Percentiles rank a stretch among this genome's conserved stretches.
Evolutionary conservation across 805 yeast species (phyloP).

Genomic region (Candida lessepsii): DNA sequence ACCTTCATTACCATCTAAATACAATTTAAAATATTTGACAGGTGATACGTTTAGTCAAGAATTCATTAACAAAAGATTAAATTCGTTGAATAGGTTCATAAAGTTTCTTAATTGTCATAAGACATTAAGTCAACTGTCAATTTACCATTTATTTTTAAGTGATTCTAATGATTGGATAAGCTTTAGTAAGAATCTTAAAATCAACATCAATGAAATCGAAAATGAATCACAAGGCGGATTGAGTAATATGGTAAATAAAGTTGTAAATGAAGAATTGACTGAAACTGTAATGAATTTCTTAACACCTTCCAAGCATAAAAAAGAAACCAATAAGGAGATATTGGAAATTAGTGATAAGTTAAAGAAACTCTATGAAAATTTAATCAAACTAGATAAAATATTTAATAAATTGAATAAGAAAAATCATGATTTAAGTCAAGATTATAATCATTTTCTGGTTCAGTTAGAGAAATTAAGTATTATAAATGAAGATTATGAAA

Average conservation of each 20-base stretch:
- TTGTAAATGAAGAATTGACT: constrained; percentile 68
- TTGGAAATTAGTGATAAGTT: constrained; percentile 71
- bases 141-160: constrained; percentile 63
- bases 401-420: constrained; percentile 70
- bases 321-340: constrained; percentile 70
- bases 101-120: constrained; percentile 75
- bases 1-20: constrained; percentile 94
- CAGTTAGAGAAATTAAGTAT: constrained; percentile 69
- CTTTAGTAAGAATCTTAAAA: constrained; percentile 56
- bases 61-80: constrained; percentile 79
- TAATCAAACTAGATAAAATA: constrained; percentile 73
- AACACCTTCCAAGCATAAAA: constrained; percentile 60
- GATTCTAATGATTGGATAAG: constrained; percentile 76
- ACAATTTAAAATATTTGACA: constrained; percentile 84
- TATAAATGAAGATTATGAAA: constrained; percentile 25
- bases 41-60: constrained; percentile 89
- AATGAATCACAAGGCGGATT: constrained; percentile 17
- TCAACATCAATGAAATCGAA: constrained; percentile 19
- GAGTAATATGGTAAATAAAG: constrained; percentile 33
- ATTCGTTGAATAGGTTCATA: constrained; percentile 75
- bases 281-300: constrained; percentile 95
- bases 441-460: constrained; percentile 65
- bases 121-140: constrained; percentile 62
- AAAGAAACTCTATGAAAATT: constrained; percentile 80
- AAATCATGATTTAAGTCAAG: constrained; percentile 70